Base-by-base conservation (phyloP, 495 filamentous ascomycete genomes). In the Lasiosphaeris hirsuta region DNA sequence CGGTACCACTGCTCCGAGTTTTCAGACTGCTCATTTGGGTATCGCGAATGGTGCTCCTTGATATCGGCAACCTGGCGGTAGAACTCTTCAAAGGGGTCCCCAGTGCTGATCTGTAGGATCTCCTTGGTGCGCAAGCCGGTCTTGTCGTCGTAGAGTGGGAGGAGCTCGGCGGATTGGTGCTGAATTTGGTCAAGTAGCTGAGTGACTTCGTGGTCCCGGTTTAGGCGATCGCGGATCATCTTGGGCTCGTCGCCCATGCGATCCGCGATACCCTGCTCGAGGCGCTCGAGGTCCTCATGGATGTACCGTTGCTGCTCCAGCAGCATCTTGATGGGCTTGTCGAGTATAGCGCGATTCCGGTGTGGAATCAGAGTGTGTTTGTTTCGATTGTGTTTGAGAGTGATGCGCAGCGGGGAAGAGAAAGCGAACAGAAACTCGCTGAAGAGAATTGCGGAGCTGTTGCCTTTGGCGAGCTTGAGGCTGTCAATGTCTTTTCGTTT, bases 1-100 rank as follows among this genome's bases (percentile, higher is more conserved):
- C 90, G 88, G 73, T 98, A 97, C 56, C 92, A 90, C 55, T 85
- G 81, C 74, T 98, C 94, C 10, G 97, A 84, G 66, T 97, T 96
- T 70, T 97, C 95, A 30, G 95, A 89, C 2, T 88, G 92, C 66
- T 96, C 90, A 69, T 95, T 96, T 0, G 92, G 95, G 60, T 98
- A 97, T 58, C 86, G 85, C 49, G 87, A 83, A 72, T 97, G 91
- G 64, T 92, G 95, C 45, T 88, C 84, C 62, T 90, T 95, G 67
- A 96, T 89, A 2, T 84, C 81, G 51, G 79, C 72, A 5, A 96
- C 73, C 64, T 96, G 90, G 55, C 86, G 89, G 74, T 96, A 92
- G 72, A 98, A 97, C 61, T 90, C 87, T 44, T 95, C 90, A 63
- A 96, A 93, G 2, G 90, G 84, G 59, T 98, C 94, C 56, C 92